Conservation (phyloP, 805 yeast species). For the Jamesozyma piceae region DNA sequence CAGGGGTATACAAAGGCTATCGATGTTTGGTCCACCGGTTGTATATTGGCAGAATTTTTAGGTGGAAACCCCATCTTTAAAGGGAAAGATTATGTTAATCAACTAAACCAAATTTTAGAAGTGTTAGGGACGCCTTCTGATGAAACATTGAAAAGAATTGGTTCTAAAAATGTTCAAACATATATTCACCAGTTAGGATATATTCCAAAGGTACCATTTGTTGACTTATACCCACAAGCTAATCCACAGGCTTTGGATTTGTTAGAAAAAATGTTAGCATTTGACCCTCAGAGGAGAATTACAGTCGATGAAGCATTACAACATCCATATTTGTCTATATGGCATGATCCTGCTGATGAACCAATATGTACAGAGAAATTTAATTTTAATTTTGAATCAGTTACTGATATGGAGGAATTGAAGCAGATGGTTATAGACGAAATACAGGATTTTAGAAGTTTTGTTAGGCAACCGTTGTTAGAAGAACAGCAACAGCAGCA, state of each 20-base stretch:
- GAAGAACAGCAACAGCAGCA: conserved; percentile 36
- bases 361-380: conserved; percentile 72
- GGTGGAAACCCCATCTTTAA: conserved; percentile 89
- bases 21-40: conserved; percentile 97
- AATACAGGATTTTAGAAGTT: conserved; percentile 66
- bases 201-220: conserved; percentile 71
- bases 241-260: conserved; percentile 81
- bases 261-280: conserved; percentile 66
- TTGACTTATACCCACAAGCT: conserved; percentile 68
- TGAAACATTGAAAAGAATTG: conserved; percentile 57
- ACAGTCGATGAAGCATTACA: conserved; percentile 79
- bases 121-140: conserved; percentile 88
- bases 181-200: conserved; percentile 81
- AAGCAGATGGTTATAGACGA: conserved; percentile 71
- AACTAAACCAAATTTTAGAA: conserved; percentile 75
- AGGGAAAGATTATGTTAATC: conserved; percentile 94
- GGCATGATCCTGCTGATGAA: conserved; percentile 94
- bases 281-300: conserved; percentile 78
- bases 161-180: conserved; percentile 82
- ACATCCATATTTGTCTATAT: conserved; percentile 80
- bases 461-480: conserved; percentile 67
- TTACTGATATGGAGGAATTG: conserved; percentile 70
- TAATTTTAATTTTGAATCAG: conserved; percentile 80
- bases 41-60: conserved; percentile 86
- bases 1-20: conserved; percentile 94